Evolutionary conservation across 2,329 filamentous ascomycete species (phyloP), one percentile per base, ranked within the genome.

Genomic region (Trichophyton simii): DNA sequence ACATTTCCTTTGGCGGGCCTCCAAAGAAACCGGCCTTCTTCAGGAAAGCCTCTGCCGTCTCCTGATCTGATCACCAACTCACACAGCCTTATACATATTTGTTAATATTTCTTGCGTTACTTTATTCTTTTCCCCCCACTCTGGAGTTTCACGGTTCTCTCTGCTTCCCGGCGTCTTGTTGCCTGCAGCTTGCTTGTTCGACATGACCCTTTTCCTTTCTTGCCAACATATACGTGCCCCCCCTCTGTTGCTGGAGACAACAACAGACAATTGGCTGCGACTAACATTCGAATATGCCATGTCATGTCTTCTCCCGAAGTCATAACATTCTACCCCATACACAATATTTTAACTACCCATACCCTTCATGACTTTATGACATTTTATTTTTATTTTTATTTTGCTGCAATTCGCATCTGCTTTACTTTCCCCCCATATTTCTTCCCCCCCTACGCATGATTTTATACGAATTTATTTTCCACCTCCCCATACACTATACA

Each of bases 361-460:
- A 58, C 36, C 42, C 5, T 58, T 58, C 20, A 42, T 25, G 36
- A 58, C 57, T 11, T 58, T 44, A 58, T 44, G 41, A 58, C 41
- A 41, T 57, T 28, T 57, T 34, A 34, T 34, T 22, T 34, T 22
- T 31, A 42, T 13, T 28, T 28, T 28, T 28, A 6, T 28, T 6
- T 28, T 28, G 6, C 28, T 58, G 52, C 34, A 34, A 38, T 41
- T 41, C 34, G 31, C 15, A 13, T 57, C 22, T 57, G 13, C 31
- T 57, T 36, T 38, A 34, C 31, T n/a, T 34, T 31, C 7, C 8
- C 13, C 20, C 11, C 36, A n/a, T 25, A 28, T 15, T 42, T 42
- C 18, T 28, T 36, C 13, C 18, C 8, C 2, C 18, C 28, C 4
- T 2, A 22, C 3, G 5, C 34, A 25, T 36, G 20, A 34, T 42